Percentiles rank a stretch among this genome's conserved stretches.
phyloP scores from a whole-genome alignment of 352 stramenopile genomes.

The Globisporangium middletonii region DNA sequence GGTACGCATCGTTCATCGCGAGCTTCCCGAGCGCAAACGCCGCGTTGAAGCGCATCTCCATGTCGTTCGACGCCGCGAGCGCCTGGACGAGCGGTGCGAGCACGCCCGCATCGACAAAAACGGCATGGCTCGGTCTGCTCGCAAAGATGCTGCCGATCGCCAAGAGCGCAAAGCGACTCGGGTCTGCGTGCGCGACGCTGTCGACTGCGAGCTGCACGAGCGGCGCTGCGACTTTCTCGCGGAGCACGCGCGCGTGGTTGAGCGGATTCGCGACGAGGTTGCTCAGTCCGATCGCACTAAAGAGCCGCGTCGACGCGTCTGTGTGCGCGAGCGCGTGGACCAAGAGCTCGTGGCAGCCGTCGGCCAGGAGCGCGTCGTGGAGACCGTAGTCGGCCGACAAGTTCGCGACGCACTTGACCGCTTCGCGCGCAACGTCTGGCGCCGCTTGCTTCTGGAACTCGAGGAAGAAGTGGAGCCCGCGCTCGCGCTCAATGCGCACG shows the following conservation, averaged over 20 bases:
- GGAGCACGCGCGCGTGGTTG: constrained; percentile 71
- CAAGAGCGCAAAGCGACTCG: constrained; percentile 76
- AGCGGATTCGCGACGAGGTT: constrained; percentile 88
- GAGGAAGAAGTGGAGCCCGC: constrained; percentile 74
- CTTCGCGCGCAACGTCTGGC: constrained; percentile 42
- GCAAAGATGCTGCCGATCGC: constrained; percentile 81
- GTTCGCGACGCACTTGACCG: constrained; percentile 73
- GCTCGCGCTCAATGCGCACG: constrained; percentile 59
- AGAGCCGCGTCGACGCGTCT: constrained; percentile 73
- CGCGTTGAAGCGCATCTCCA: constrained; percentile 92
- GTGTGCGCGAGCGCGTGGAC: constrained; percentile 49
- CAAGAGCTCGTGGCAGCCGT: constrained; percentile 81
- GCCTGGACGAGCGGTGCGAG: constrained; percentile 67
- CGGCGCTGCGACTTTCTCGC: constrained; percentile 47
- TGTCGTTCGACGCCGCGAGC: constrained; percentile 53
- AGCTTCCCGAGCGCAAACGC: constrained; percentile 93
- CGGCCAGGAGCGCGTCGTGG: constrained; percentile 79
- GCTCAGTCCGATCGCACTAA: constrained; percentile 83
- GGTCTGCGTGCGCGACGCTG: constrained; percentile 25
- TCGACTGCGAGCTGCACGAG: constrained; percentile 53
- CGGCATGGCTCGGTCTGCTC: constrained; percentile 50
- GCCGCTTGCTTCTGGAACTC: constrained; percentile 42
- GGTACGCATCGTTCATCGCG: constrained; percentile 66
- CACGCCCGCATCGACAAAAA: constrained; percentile 64
- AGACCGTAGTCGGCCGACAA: constrained; percentile 76